Evolutionary conservation across 2,329 filamentous ascomycete genomes (phyloP).

Genomic region (Colletotrichum brevisporum): DNA sequence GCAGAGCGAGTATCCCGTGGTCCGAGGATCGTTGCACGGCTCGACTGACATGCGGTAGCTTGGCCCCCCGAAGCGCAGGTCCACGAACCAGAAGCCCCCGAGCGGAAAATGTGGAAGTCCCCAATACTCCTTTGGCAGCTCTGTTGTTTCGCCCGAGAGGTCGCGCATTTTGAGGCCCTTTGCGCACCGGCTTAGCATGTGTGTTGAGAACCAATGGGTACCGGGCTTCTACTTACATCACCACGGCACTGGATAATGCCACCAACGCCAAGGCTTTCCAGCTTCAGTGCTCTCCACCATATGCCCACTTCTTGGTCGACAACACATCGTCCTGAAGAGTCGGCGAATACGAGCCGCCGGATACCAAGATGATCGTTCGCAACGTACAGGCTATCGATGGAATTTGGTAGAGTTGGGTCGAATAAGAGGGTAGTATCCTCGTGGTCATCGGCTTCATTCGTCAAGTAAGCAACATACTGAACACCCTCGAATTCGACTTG

Average conservation of each 20-base stretch:
- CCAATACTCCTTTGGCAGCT: not conserved
- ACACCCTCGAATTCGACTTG: constrained; percentile 23
- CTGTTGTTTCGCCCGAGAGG: not conserved
- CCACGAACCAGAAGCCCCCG: not conserved
- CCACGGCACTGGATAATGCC: not conserved
- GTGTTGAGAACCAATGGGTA: not conserved
- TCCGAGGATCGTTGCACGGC: constrained; percentile 9
- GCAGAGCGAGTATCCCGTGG: constrained; percentile 16
- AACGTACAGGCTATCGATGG: constrained; percentile 13
- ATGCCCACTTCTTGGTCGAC: constrained; percentile 9
- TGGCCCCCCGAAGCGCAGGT: not conserved
- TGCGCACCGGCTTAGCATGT: not conserved
- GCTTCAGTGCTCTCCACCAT: constrained; percentile 7
- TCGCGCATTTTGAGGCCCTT: constrained; percentile 21
- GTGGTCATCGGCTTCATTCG: constrained; percentile 3
- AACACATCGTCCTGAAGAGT: not conserved
- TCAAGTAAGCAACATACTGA: constrained; percentile 14
- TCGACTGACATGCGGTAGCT: constrained; percentile 1
- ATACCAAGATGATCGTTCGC: constrained; percentile 20
- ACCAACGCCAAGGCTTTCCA: not conserved
- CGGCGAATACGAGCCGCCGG: constrained; percentile 5
- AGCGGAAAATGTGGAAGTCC: constrained; percentile 4
- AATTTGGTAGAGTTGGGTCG: constrained; percentile 7
- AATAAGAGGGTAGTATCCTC: constrained; percentile 3
- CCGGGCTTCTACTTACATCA: not conserved